phyloP scores from a whole-genome alignment of 805 yeast species.

The Saturnispora besseyi region DNA sequence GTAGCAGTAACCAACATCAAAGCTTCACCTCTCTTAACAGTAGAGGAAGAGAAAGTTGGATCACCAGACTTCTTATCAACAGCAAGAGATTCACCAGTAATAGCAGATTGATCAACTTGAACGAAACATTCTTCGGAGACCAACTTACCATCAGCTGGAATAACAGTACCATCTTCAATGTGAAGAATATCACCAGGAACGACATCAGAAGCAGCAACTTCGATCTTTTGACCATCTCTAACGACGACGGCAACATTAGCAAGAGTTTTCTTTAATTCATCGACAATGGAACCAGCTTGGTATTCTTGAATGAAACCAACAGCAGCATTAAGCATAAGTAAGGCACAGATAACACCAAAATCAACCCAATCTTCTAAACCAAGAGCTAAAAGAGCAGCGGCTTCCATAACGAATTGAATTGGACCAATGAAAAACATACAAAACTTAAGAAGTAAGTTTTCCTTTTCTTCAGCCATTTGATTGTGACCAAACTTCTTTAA shows the following conservation, averaged over 20 bases:
- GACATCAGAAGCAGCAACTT: too few relatives aligned
- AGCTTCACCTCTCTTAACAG: slow-evolving; percentile 93
- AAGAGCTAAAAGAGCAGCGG: slow-evolving; percentile 90
- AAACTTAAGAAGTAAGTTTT: slow-evolving; percentile 71
- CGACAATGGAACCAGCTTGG: slow-evolving; percentile 98
- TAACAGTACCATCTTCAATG: too few relatives aligned
- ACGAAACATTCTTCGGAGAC: too few relatives aligned
- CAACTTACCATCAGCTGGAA: too few relatives aligned
- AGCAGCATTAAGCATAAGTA: slow-evolving; percentile 75
- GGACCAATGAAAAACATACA: slow-evolving; percentile 88
- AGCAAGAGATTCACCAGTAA: slow-evolving; percentile 96
- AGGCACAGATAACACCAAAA: slow-evolving; percentile 93
- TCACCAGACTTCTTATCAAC: slow-evolving; percentile 89
- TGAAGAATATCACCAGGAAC: too few relatives aligned
- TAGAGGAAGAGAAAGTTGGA: slow-evolving; percentile 81
- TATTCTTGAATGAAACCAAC: slow-evolving; percentile 96
- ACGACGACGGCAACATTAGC: slow-evolving; percentile 80
- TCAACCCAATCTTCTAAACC: slow-evolving; percentile 98
- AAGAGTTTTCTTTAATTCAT: slow-evolving; percentile 88
- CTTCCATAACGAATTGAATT: slow-evolving; percentile 95
- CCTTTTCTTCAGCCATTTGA: slow-evolving; percentile 85
- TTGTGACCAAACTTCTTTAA: slow-evolving; percentile 85
- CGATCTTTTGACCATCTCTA: too few relatives aligned
- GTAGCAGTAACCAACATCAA: slow-evolving; percentile 91
- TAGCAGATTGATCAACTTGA: slow-evolving; percentile 93